Evolutionary conservation across 495 filamentous ascomycete genomes (phyloP).

Genomic region (Aspergillus steynii): DNA sequence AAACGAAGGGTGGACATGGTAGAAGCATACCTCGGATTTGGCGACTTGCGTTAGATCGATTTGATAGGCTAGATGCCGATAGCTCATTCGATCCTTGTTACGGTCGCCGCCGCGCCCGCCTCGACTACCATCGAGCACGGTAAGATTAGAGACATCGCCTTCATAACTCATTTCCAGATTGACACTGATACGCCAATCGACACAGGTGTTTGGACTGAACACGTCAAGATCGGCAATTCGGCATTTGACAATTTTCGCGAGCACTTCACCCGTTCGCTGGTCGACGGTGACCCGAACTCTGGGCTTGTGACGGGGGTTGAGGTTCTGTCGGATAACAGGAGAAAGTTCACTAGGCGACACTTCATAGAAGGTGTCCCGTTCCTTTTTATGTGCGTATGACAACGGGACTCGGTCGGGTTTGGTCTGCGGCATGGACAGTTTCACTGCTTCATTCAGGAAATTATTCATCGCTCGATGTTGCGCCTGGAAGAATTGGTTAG

Average conservation of each 20-base stretch:
- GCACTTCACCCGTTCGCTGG: conserved; percentile 65
- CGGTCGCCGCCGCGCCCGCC: conserved; percentile 57
- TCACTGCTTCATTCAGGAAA: conserved; percentile 74
- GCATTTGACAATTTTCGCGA: conserved; percentile 87
- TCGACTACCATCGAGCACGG: conserved; percentile 33
- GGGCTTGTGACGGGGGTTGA: conserved; percentile 58
- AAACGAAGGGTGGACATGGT: neutral
- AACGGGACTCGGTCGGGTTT: conserved; percentile 62
- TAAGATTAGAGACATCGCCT: conserved; percentile 61
- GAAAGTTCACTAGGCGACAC: conserved; percentile 62
- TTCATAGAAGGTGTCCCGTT: conserved; percentile 80
- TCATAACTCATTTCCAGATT: conserved; percentile 87
- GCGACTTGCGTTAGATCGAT: conserved; percentile 90
- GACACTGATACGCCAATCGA: conserved; percentile 87
- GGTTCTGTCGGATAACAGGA: conserved; percentile 51
- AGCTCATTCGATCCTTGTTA: conserved; percentile 86
- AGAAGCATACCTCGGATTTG: conserved; percentile 54
- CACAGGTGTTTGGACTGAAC: conserved; percentile 64
- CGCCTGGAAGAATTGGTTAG: conserved; percentile 43
- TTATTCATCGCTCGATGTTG: conserved; percentile 79
- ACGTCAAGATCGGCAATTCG: conserved; percentile 82
- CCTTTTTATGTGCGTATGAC: conserved; percentile 75
- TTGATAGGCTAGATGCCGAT: conserved; percentile 79
- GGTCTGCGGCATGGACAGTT: conserved; percentile 37
- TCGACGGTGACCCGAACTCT: conserved; percentile 79